A percentile compares a stretch with the other conserved stretches of the same genome.
phyloP scores from a whole-genome alignment of 176 grass and related monocot species.

The Thinopyrum elongatum region DNA sequence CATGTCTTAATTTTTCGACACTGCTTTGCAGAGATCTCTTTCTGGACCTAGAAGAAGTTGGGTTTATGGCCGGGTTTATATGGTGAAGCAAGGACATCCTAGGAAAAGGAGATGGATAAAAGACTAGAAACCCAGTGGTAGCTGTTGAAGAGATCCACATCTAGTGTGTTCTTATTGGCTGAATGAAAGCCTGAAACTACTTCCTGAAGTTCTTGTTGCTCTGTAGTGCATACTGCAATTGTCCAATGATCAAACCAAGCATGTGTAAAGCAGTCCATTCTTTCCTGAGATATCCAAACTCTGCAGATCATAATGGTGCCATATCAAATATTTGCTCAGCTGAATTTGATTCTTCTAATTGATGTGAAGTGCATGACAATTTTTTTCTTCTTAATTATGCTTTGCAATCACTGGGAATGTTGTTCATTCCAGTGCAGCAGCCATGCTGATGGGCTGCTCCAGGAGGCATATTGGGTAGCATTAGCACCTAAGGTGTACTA shows the following conservation, averaged over 20 bases:
- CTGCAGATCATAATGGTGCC: too few relatives aligned
- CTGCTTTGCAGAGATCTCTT: slow-evolving; percentile 53
- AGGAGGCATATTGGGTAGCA: too few relatives aligned
- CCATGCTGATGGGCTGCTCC: too few relatives aligned
- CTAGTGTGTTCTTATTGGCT: background rate
- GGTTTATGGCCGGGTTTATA: slow-evolving; percentile 90
- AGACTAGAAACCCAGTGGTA: background rate
- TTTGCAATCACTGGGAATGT: too few relatives aligned
- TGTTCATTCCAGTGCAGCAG: background rate
- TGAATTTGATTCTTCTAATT: background rate
- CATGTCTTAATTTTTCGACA: background rate
- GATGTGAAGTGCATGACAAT: background rate
- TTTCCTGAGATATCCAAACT: slow-evolving; percentile 3
- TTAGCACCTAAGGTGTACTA: too few relatives aligned
- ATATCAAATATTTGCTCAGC: background rate
- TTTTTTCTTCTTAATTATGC: background rate
- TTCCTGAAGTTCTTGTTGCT: background rate
- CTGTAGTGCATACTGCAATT: background rate
- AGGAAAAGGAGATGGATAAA: slow-evolving; percentile 40
- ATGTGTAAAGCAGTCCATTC: slow-evolving; percentile 19
- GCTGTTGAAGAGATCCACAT: background rate
- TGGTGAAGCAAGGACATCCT: slow-evolving; percentile 51
- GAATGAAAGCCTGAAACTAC: background rate
- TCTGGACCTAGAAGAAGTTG: slow-evolving; percentile 62
- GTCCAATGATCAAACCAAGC: background rate